Percentiles rank a stretch among this genome's conserved stretches.
Conservation (phyloP, 805 yeast genomes). For the Starmerella asiatica region DNA sequence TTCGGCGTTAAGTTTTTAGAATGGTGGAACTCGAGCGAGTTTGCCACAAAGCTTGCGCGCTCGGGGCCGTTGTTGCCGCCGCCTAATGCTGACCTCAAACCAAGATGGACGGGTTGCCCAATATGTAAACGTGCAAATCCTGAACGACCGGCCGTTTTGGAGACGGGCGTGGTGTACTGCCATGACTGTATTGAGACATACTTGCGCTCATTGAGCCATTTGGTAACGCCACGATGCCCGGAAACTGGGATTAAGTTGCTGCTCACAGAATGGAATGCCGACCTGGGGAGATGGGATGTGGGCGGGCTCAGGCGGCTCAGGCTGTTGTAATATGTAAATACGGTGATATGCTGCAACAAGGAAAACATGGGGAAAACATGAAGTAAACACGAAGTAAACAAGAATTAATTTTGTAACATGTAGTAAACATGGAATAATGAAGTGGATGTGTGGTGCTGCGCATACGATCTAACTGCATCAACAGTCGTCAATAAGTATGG, state of each 20-base stretch:
- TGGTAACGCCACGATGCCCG: slow-evolving; percentile 44
- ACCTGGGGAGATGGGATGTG: slow-evolving; percentile 51
- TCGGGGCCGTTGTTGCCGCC: slow-evolving; percentile 15
- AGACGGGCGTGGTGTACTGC: slow-evolving; percentile 84
- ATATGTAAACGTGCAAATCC: slow-evolving; percentile 47
- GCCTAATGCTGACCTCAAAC: slow-evolving; percentile 19
- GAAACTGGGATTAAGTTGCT: slow-evolving; percentile 58
- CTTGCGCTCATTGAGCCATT: slow-evolving; percentile 36
- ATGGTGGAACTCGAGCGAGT: slow-evolving; percentile 81
- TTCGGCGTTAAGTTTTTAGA: slow-evolving; percentile 73
- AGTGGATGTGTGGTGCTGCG: too few species aligned
- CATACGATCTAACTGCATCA: too few species aligned
- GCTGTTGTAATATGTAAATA: slow-evolving; percentile 32
- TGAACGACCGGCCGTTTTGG: slow-evolving; percentile 72
- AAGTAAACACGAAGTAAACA: too few species aligned
- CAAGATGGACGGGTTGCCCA: slow-evolving; percentile 37
- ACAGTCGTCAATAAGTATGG: too few species aligned
- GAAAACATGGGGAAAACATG: too few species aligned
- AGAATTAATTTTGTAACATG: too few species aligned
- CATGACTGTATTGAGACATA: slow-evolving; percentile 69
- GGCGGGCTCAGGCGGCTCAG: slow-evolving; percentile 65
- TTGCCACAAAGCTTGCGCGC: slow-evolving; percentile 31
- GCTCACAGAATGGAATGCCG: slow-evolving; percentile 46
- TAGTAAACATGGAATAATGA: too few species aligned
- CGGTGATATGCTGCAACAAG: too few species aligned